Evolutionary conservation across 2,329 filamentous ascomycete genomes (phyloP), one percentile per base, ranked within the genome.

Genomic region (Scleromitrula shiraiana): DNA sequence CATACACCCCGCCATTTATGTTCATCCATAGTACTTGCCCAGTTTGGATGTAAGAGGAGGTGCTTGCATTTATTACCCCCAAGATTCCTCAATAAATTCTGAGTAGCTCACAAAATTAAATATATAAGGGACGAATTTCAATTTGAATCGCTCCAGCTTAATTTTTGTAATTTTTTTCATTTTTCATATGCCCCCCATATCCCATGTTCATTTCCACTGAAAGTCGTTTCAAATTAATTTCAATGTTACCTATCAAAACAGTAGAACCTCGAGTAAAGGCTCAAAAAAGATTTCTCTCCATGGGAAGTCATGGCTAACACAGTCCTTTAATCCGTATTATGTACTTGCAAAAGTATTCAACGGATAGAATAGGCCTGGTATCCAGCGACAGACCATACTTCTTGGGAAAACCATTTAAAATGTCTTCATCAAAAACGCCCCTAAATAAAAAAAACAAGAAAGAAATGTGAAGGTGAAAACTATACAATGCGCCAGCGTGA

Each of bases 301-400:
- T 20, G 17, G 17, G 33, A 19, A 19, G 12, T 12, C 6, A n/a
- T 14, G 30, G 47, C 32, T 49, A 50, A 42, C 46, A 45, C 41
- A 46, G 46, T 43, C 26, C 27, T 24, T 17, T 47, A 41, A n/a
- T n/a, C 38, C 46, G 44, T 45, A 32, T 40, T 49, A 46, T 56
- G 41, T 53, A 54, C 53, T 50, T 44, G 22, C 49, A 49, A 37
- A 41, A 46, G 45, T 44, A 30, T 51, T 33, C 42, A 51, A 53
- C 49, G 20, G 17, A 35, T 41, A 52, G n/a, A 47, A 51, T 41
- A 48, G 54, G n/a, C n/a, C n/a, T n/a, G 56, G 51, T 58, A 58
- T 62, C 50, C 55, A 60, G 54, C 48, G 47, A 49, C 41, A 46
- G 35, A 41, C 38, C 45, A 33, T 20, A 33, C 15, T 17, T 35